A percentile compares a stretch with the other conserved stretches of the same genome.
These are phyloP conservation scores for Phytophthora fragariaefolia DNA, from an alignment of 352 stramenopile genomes.

Conservation along the genomic window DNA sequence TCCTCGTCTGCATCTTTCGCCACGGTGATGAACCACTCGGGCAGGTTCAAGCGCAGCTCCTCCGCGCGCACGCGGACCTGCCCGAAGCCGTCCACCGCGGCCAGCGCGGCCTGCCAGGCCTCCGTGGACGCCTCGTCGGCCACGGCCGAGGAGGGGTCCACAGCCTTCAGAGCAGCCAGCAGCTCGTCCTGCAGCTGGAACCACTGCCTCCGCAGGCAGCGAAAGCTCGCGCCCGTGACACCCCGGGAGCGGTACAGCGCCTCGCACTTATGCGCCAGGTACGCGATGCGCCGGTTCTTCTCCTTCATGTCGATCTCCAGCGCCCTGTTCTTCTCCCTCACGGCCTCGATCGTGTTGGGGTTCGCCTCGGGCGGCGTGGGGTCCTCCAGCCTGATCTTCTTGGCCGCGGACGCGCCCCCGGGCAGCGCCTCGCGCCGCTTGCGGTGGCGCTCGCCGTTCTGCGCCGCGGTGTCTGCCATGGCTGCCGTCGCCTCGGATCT, in stretches of 20 bases:
- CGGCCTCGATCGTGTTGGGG: constrained; percentile 76
- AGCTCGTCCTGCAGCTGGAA: constrained; percentile 73
- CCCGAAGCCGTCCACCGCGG: constrained; percentile 52
- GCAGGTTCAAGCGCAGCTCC: constrained; percentile 59
- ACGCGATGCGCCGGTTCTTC: constrained; percentile 84
- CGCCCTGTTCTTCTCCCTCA: constrained; percentile 77
- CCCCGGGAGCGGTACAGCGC: constrained; percentile 63
- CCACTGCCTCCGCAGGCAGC: constrained; percentile 69
- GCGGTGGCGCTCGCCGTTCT: constrained; percentile 43
- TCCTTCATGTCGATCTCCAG: constrained; percentile 79
- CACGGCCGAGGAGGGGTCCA: constrained; percentile 25
- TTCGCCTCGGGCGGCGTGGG: constrained; percentile 71
- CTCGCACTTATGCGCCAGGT: constrained; percentile 73
- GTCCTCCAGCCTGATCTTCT: constrained; percentile 78
- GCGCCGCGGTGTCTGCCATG: constrained; percentile 39
- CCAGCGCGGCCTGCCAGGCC: constrained; percentile 43
- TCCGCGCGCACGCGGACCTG: constrained; percentile 44
- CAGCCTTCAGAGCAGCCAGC: constrained; percentile 29
- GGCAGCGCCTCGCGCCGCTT: constrained; percentile 49
- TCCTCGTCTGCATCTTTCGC: constrained; percentile 54
- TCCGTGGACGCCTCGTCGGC: constrained; percentile 27
- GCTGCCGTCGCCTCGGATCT: constrained; percentile 26
- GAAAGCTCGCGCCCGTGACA: constrained; percentile 56
- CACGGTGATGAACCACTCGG: constrained; percentile 78
- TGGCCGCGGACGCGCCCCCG: constrained; percentile 33